Evolutionary conservation across 2,329 filamentous ascomycete genomes (phyloP).

Genomic region (Aspergillus ibericus): DNA sequence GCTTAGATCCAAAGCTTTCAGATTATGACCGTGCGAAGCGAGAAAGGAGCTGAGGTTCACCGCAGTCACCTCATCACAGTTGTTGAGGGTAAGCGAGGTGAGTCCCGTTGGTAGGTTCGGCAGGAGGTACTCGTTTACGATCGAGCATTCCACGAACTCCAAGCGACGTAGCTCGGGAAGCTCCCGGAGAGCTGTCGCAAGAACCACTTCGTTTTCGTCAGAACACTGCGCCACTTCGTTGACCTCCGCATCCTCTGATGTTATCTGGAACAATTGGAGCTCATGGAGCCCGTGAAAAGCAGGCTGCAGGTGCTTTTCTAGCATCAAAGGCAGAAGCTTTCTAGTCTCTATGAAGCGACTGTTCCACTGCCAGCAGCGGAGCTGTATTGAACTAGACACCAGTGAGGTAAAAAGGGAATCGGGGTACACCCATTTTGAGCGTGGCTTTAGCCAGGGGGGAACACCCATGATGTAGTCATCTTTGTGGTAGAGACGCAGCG

Average conservation of each 20-base stretch:
- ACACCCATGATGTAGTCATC: slow-evolving; percentile 53
- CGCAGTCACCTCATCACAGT: slow-evolving; percentile 74
- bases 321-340: slow-evolving; percentile 46
- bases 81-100: slow-evolving; percentile 68
- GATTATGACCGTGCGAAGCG: slow-evolving; percentile 62
- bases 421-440: slow-evolving; percentile 67
- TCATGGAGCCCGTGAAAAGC: slow-evolving; percentile 51
- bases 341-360: slow-evolving; percentile 44
- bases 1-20: slow-evolving; percentile 68
- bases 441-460: slow-evolving; percentile 28
- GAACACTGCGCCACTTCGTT: slow-evolving; percentile 46
- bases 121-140: slow-evolving; percentile 69
- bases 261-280: slow-evolving; percentile 41
- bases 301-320: slow-evolving; percentile 55
- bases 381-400: slow-evolving; percentile 47
- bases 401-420: slow-evolving; percentile 65
- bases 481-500: slow-evolving; percentile 71
- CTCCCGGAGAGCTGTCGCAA: slow-evolving; percentile 52
- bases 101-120: slow-evolving; percentile 66
- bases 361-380: slow-evolving; percentile 60
- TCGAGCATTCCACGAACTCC: slow-evolving; percentile 71
- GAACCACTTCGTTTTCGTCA: slow-evolving; percentile 28
- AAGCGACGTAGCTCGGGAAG: slow-evolving; percentile 67
- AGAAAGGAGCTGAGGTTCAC: slow-evolving; percentile 67
- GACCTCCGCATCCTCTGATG: slow-evolving; percentile 19